These are phyloP conservation scores for Termitomyces sp. DNA, from an alignment of 1,284 basidiomycete genomes.

Conservation along the genomic window DNA sequence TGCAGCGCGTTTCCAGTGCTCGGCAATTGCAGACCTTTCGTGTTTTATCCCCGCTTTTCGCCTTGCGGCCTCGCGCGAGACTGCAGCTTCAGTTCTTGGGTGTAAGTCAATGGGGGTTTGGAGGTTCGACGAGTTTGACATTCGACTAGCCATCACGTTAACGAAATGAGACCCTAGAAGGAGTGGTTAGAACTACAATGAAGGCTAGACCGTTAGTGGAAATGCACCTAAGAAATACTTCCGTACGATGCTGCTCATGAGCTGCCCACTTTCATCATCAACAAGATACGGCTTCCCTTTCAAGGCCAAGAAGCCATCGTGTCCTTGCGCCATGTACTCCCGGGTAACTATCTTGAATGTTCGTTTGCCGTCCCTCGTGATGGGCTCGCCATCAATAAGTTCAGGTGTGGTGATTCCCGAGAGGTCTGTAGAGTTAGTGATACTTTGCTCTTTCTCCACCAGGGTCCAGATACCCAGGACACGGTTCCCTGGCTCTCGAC, in stretches of 20 bases:
- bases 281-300: slow-evolving; percentile 67
- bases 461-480: slow-evolving; percentile 70
- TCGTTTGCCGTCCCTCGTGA: slow-evolving; percentile 50
- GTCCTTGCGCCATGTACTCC: slow-evolving; percentile 72
- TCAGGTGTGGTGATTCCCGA: slow-evolving; percentile 37
- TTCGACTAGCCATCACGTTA: slow-evolving; percentile 49
- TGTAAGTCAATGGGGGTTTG: slow-evolving; percentile 28
- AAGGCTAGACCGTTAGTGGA: neutral
- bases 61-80: slow-evolving; percentile 39
- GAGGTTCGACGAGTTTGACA: slow-evolving; percentile 21
- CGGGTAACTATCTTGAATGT: slow-evolving; percentile 76
- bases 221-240: slow-evolving; percentile 78
- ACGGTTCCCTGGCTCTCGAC: slow-evolving; percentile 62
- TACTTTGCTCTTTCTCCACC: slow-evolving; percentile 41
- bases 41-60: slow-evolving; percentile 17
- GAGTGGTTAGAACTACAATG: neutral
- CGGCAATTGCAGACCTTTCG: slow-evolving; percentile 19
- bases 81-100: slow-evolving; percentile 36
- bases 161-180: slow-evolving; percentile 61
- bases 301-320: slow-evolving; percentile 78
- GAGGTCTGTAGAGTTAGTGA: slow-evolving; percentile 30
- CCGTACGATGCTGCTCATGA: slow-evolving; percentile 79
- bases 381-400: slow-evolving; percentile 44
- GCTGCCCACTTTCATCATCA: slow-evolving; percentile 80
- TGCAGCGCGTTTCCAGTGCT: slow-evolving; percentile 47